Base-by-base conservation (phyloP, 768 basidiomycete species). In the Termitomyces heimii region DNA sequence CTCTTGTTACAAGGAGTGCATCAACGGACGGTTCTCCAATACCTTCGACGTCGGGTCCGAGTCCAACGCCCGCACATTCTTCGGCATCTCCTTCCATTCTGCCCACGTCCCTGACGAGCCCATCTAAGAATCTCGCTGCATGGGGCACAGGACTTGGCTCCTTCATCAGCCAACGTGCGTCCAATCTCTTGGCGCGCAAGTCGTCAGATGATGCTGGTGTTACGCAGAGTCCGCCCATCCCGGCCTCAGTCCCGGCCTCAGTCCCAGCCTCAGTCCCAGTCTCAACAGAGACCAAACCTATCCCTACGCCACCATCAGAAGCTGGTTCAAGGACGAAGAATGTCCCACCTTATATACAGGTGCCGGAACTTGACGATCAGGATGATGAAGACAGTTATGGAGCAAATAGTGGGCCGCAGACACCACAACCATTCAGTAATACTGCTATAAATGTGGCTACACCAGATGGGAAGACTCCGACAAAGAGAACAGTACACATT, bases 71-170 rank as follows among this genome's bases (percentile, higher is more conserved):
- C n/a, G 43, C 56, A 14, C 58, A 56, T 16, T 32, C 61, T 14
- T 55, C 65, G 9, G 28, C 53, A 26, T 35, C 59, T 31, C 35
- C 59, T 32, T 44, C 57, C 13, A 44, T 49, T 20, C 32, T 49
- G 3, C 56, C 62, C 16, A 8, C 55, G 22, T 60, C 65, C 12
- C 29, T 62, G 45, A 28, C 50, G 18, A 58, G 56, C 28, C 46
- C 62, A 3, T 62, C 62, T 1, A 62, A 56, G 42, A 62, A 60
- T 39, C 53, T 62, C n/a, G 59, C 56, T 37, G 18, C 58, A 40
- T 66, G 65, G 65, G 60, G 65, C 9, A 60, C 60, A 8, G 65
- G 65, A 29, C 47, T 65, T 13, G 59, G 65, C 18, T 62, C 63
- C 5, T 66, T 66, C 18, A 56, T 66, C 28, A 63, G 57, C 24